These are phyloP conservation scores for Wickerhamiella australiensis DNA, from an alignment of 805 yeast species.

Conservation along the genomic window DNA sequence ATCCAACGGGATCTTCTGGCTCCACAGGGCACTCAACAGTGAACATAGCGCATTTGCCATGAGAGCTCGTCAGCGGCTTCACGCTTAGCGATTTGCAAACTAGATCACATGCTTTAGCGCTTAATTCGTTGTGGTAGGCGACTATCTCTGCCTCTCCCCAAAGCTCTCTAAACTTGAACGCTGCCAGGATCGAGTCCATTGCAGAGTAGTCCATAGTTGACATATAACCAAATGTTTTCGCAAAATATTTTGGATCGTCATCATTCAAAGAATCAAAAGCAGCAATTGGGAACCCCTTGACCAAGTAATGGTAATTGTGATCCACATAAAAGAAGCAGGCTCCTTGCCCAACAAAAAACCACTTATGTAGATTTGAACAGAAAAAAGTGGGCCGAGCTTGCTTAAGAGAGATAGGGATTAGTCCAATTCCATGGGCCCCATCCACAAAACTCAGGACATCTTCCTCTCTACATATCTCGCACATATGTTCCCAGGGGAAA, in stretches of 20 bases:
- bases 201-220: slow-evolving; percentile 43
- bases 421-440: slow-evolving; percentile 62
- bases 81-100: slow-evolving; percentile 35
- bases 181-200: slow-evolving; percentile 35
- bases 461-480: slow-evolving; percentile 35
- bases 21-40: slow-evolving; percentile 32
- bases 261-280: slow-evolving; percentile 25
- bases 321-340: slow-evolving; percentile 49
- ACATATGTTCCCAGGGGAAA: slow-evolving; percentile 44
- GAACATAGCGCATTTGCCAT: slow-evolving; percentile 34
- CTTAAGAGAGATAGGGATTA: slow-evolving; percentile 22
- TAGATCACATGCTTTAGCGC: slow-evolving; percentile 33
- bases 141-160: slow-evolving; percentile 47
- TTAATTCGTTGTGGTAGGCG: slow-evolving; percentile 38
- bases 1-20: slow-evolving; percentile 18
- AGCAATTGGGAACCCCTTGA: slow-evolving; percentile 50
- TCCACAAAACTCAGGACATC: slow-evolving; percentile 47
- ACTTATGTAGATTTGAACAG: slow-evolving; percentile 55
- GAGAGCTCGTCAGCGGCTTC: slow-evolving; percentile 28
- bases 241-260: slow-evolving; percentile 27
- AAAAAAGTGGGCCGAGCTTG: slow-evolving; percentile 44
- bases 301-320: slow-evolving; percentile 35
- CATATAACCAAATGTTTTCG: slow-evolving; percentile 37
- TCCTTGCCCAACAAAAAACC: slow-evolving; percentile 49
- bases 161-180: slow-evolving; percentile 41